Evolutionary conservation across 352 stramenopile species (phyloP), one percentile per base, ranked within the genome.

Genomic region (Pythium diclinum): DNA sequence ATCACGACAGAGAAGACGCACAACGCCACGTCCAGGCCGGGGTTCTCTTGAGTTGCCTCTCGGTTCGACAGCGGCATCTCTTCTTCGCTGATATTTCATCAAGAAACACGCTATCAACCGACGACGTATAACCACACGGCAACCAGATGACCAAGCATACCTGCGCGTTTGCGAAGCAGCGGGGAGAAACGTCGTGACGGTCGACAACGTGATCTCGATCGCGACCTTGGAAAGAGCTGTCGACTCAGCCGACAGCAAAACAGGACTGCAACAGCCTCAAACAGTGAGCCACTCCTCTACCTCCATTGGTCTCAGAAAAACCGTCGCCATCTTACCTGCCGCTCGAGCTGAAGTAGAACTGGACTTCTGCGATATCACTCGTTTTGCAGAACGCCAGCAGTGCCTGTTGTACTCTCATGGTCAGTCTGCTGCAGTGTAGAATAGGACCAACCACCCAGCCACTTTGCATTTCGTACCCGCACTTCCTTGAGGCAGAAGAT

Each of bases 401-500:
- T 13, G 78, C 76, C 77, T 86, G 36, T 42, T 42, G 10, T 6
- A 42, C 2, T 5, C 36, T 42, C 36, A 11, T 2, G 5, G 36
- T 42, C 13, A 42, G 36, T 42, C 10, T 16, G 10, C 16, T 9
- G 33, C 7, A 38, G 1, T 42, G 36, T 42, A 11, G 36, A 2
- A 38, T 38, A 13, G 25, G 25, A 28, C 25, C 25, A 38, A 38
- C 33, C 7, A 38, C 10, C 7, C 3, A 38, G 3, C 7, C 33
- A 38, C 7, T 38, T 11, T 13, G 8, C 19, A 17, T 36, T 3
- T 65, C 65, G 16, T 46, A 74, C 84, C 62, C 78, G 76, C 17
- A 94, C 76, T 69, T 95, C 87, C 51, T 91, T 94, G 48, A 92
- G 78, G 49, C 83, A 89, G 51, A 92, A 95, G 40, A 94, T 88